Evolutionary conservation across 495 filamentous ascomycete genomes (phyloP), one percentile per base, ranked within the genome.

Genomic region (Pseudomonodictys pantanalensis): DNA sequence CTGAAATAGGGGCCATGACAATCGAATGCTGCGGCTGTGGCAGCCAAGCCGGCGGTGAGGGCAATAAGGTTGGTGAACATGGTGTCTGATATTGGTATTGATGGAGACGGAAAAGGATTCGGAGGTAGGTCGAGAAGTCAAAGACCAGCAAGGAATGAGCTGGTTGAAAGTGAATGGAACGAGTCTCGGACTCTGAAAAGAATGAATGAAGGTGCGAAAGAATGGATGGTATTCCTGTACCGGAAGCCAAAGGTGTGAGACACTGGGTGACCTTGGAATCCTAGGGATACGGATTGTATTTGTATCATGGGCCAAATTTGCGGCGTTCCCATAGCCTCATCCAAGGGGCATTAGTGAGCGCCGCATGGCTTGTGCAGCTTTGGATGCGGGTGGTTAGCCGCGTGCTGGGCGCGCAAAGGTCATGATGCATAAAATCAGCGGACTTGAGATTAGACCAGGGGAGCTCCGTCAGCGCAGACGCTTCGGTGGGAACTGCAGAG

Each of bases 1-100:
- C 52, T 62, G 48, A 66, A 66, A 43, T 66, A 66, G 2, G 63
- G 58, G 1, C 63, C 63, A 50, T 47, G 10, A 58, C 63, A 66
- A 45, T 62, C 53, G 50, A 62, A 62, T 6, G 52, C 63, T 29
- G 53, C 32, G 48, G 46, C 63, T 23, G 63, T 62, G 1, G 58
- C 58, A 29, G 58, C 58, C 44, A 66, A 35, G 12, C 47, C 43
- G 28, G 58, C 63, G 26, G 53, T 51, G 23, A 66, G 24, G 9
- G 58, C 33, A 26, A 55, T 10, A 17, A 62, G 20, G 25, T 35
- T 62, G 30, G 35, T 30, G 44, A 32, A 51, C 63, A 62, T 66
- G 35, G 7, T 58, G 52, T 30, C 24, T 56, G 45, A 20, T 52
- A 15, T 50, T 18, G 12, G 48, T 9, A 54, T n/a, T n/a, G n/a